A percentile compares a stretch with the other conserved stretches of the same genome.
Evolutionary conservation across 1,284 basidiomycete genomes (phyloP).

Genomic region (Marasmius oreades): DNA sequence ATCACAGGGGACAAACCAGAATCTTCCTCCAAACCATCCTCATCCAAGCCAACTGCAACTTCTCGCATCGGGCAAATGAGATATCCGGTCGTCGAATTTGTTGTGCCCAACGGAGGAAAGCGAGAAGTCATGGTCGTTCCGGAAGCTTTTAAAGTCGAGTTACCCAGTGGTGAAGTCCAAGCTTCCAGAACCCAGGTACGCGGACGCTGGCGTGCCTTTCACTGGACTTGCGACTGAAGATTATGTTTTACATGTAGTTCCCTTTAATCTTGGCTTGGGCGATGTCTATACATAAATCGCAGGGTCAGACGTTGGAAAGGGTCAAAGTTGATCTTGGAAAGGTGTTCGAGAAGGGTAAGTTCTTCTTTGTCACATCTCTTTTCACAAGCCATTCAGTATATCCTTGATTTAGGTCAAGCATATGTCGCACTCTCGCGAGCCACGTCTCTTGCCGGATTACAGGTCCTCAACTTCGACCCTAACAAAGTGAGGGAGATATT

Average conservation of each 20-base stretch:
- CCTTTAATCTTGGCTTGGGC: conserved; percentile 90
- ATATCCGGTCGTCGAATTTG: conserved; percentile 79
- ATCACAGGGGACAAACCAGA: background rate
- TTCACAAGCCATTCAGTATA: conserved; percentile 4
- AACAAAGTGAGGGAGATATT: conserved; percentile 46
- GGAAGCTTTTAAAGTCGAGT: conserved; percentile 83
- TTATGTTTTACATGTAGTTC: conserved; percentile 36
- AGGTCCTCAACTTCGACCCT: conserved; percentile 84
- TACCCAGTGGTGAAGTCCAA: conserved; percentile 80
- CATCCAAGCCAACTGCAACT: conserved; percentile 13
- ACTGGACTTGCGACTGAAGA: background rate
- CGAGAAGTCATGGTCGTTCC: conserved; percentile 64
- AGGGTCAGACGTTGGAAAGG: conserved; percentile 85
- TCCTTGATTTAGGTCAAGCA: conserved; percentile 65
- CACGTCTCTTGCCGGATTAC: conserved; percentile 86
- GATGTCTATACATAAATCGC: conserved; percentile 94
- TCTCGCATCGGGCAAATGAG: conserved; percentile 31
- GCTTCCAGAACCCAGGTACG: conserved; percentile 68
- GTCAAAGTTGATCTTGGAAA: conserved; percentile 80
- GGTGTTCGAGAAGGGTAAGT: conserved; percentile 85
- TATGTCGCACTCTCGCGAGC: conserved; percentile 97
- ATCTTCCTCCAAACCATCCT: background rate
- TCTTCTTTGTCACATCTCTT: conserved; percentile 1
- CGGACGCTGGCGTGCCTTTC: conserved; percentile 12
- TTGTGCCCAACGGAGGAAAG: conserved; percentile 52